phyloP scores from a whole-genome alignment of 257 asterid genomes.

The Marsdenia floribunda region DNA sequence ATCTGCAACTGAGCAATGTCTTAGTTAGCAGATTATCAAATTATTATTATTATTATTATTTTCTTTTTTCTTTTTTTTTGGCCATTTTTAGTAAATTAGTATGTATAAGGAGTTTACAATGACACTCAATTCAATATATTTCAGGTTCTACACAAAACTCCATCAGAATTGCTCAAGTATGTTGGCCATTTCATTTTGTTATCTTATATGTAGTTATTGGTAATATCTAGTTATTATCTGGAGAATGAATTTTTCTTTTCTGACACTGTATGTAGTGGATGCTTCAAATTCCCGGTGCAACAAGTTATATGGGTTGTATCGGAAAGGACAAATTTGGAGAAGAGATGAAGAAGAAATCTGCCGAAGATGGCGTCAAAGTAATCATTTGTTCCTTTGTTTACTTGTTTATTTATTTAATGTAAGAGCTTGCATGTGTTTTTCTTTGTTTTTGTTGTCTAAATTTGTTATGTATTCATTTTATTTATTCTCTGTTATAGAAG shows the following conservation, averaged over 20 bases:
- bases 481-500: too few species aligned
- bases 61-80: too few species aligned
- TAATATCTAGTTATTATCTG: not conserved
- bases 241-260: conserved; percentile 7
- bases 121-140: conserved; percentile 15
- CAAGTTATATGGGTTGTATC: conserved; percentile 63
- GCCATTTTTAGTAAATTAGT: too few species aligned
- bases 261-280: conserved; percentile 35
- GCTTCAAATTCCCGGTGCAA: conserved; percentile 68
- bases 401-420: conserved; percentile 2
- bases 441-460: not conserved
- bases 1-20: not conserved
- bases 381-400: conserved; percentile 10
- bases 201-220: conserved; percentile 1
- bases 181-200: conserved; percentile 5
- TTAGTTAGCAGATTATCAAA: not conserved
- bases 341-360: conserved; percentile 82
- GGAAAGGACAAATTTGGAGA: conserved; percentile 83
- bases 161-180: conserved; percentile 94
- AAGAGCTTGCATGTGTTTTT: not conserved
- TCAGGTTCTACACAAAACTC: conserved; percentile 97
- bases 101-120: not conserved
- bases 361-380: conserved; percentile 73
- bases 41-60: too few species aligned
- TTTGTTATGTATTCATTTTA: too few species aligned